Evolutionary conservation across 1,139 yeast genomes (phyloP), one percentile per base, ranked within the genome.

Genomic region (Scheffersomyces parashehatae): DNA sequence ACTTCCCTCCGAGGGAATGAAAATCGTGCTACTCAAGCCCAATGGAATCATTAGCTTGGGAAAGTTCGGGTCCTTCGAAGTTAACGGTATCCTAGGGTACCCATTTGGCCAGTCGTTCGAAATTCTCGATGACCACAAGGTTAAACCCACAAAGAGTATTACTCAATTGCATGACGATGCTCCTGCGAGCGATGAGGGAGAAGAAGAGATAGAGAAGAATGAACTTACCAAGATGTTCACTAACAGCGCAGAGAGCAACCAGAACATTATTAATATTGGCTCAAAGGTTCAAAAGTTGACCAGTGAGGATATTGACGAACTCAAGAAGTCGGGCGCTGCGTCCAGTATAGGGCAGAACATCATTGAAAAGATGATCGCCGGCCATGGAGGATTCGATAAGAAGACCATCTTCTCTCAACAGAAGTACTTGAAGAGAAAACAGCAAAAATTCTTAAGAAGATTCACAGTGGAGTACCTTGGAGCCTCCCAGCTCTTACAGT

Each of bases 101-200:
- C 87, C 93, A 4, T 85, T 81, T 55, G 99, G 99, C 1, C 91
- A 87, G 55, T 82, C 96, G 0, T 93, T 93, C 65, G 98, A 93
- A 60, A 86, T 93, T 35, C 60, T 75, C 28, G 87, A 81, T 39
- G 83, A 81, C 47, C 68, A 72, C 46, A 67, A 70, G 26, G 81
- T 83, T 7, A 64, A 64, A 39, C 79, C 85, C 2, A 75, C 82
- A 37, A 66, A 68, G 43, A 64, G 70, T 31, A 59, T 73, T 28
- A 42, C 52, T 5, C 48, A 49, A 29, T 45, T 44, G 8, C 58
- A 47, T 9, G 55, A 52, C 4, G 47, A 45, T 5, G 43, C 35
- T 1, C 50, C 38, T 0, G 61, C 58, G 13, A 66, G 61, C 10
- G 64, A 62, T 4, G 62, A 51, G 12, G 73, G 63, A 30, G 58